Conservation (phyloP, 345 rosid species). For the Mercurialis annua region DNA sequence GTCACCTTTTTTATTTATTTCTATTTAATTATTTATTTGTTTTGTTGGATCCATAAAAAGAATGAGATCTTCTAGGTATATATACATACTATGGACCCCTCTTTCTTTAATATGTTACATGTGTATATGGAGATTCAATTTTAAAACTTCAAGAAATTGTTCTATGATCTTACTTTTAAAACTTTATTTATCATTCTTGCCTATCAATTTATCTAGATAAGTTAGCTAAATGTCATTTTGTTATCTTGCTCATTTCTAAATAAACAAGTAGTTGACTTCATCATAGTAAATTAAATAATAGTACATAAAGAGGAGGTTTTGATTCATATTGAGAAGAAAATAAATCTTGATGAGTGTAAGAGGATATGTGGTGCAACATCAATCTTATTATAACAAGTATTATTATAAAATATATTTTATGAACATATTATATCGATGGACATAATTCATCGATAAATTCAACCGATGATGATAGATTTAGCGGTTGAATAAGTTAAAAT, state of each 20-base stretch:
- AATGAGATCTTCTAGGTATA: neutral
- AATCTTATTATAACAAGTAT: neutral
- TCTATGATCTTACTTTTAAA: neutral
- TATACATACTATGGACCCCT: neutral
- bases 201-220: conserved; percentile 4
- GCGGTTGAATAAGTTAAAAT: too few species aligned
- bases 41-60: neutral
- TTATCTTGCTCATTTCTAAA: neutral
- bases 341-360: neutral
- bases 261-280: conserved; percentile 12
- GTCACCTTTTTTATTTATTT: neutral
- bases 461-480: too few species aligned
- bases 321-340: too few species aligned
- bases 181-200: neutral
- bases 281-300: too few species aligned
- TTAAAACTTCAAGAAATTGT: conserved; percentile 2
- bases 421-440: too few species aligned
- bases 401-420: too few species aligned
- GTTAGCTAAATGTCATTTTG: neutral
- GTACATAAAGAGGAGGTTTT: too few species aligned
- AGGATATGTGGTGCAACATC: neutral
- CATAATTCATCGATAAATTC: too few species aligned
- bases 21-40: neutral
- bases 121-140: neutral
- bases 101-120: too few species aligned